phyloP scores from a whole-genome alignment of 768 basidiomycete genomes.

The Psilocybe azurescens region DNA sequence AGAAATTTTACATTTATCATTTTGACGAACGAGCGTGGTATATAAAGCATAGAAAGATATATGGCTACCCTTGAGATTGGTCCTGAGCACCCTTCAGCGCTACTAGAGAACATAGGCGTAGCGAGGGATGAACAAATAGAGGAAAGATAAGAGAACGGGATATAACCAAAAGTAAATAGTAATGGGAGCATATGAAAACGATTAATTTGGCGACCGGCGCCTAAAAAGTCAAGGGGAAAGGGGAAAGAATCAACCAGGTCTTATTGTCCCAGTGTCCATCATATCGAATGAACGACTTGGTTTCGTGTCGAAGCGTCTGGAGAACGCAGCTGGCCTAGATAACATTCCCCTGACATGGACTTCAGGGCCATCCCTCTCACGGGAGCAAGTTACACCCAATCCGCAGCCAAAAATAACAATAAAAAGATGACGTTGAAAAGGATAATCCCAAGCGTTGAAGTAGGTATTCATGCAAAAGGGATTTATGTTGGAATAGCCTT shows the following conservation, averaged over 20 bases:
- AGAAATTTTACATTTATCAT: no score
- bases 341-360: neutral
- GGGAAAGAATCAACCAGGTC: neutral
- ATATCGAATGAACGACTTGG: neutral
- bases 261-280: neutral
- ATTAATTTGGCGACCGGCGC: conserved; percentile 17
- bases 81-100: neutral
- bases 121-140: no score
- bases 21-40: conserved; percentile 3
- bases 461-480: neutral
- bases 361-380: neutral
- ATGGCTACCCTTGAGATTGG: neutral
- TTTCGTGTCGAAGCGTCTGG: neutral
- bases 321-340: neutral
- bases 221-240: neutral
- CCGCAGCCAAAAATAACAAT: neutral
- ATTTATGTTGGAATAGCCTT: conserved; percentile 35
- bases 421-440: neutral
- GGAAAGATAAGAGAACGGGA: neutral
- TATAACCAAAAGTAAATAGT: neutral
- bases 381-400: neutral
- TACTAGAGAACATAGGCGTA: neutral
- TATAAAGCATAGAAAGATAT: conserved; percentile 2
- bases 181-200: conserved; percentile 10
- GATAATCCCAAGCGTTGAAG: neutral